These are phyloP conservation scores for Beta macrorhiza DNA, from an alignment of 179 eudicot species.

Conservation along the genomic window DNA sequence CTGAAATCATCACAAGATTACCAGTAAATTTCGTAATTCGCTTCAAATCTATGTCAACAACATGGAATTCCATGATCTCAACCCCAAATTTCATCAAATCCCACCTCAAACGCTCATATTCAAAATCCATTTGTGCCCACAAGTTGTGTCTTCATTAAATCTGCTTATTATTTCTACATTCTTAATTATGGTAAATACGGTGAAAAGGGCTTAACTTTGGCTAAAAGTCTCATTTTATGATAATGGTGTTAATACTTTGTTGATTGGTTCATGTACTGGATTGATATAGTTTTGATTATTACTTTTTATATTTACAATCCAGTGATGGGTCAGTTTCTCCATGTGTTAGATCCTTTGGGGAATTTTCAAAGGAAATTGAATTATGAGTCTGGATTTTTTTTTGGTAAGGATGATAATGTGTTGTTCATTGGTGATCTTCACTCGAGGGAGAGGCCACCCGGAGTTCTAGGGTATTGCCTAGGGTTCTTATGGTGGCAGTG, in stretches of 20 bases:
- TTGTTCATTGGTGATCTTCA: constrained; percentile 25
- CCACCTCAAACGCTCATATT: constrained; percentile 16
- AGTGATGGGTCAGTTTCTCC: constrained; percentile 5
- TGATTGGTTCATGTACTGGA: constrained; percentile 37
- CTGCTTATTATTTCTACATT: constrained; percentile 31
- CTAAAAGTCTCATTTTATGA: constrained; percentile 27
- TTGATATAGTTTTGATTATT: constrained; percentile 29
- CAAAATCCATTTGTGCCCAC: constrained; percentile 31
- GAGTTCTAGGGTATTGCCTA: no score
- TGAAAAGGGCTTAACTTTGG: constrained; percentile 26
- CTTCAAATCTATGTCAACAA: constrained; percentile 31
- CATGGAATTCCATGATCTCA: constrained; percentile 21
- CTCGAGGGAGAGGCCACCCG: no score
- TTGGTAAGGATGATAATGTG: constrained; percentile 24
- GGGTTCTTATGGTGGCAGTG: no score
- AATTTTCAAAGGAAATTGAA: constrained; percentile 29
- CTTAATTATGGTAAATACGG: constrained; percentile 31
- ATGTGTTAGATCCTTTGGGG: constrained; percentile 30
- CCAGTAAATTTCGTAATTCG: constrained; percentile 25
- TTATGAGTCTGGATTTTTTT: constrained; percentile 31
- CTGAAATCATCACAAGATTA: constrained; percentile 33
- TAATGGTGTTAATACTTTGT: constrained; percentile 37
- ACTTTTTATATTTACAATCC: constrained; percentile 27
- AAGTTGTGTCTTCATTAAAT: constrained; percentile 28
- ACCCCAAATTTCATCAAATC: constrained; percentile 29